Conservation (phyloP, 306 rosid genomes). For the Quercus glauca region DNA sequence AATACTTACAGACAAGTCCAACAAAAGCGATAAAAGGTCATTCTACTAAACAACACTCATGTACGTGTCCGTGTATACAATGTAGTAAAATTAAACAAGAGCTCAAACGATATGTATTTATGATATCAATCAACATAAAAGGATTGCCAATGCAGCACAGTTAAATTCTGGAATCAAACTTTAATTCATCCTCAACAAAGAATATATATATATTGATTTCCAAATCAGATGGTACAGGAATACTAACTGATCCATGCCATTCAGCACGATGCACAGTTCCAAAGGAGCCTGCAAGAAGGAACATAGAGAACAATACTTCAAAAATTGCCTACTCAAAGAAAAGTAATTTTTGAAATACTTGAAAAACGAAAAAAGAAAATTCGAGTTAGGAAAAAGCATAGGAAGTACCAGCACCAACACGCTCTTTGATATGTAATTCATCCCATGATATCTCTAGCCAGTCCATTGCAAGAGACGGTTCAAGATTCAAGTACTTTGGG, state of each 20-base stretch:
- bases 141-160: not conserved
- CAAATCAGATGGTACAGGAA: not conserved
- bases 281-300: constrained; percentile 68
- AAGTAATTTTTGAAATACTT: not conserved
- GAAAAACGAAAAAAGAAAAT: not conserved
- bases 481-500: constrained; percentile 71
- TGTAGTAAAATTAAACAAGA: not conserved
- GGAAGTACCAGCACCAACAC: constrained; percentile 88
- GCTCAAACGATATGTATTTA: not conserved
- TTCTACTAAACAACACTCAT: constrained; percentile 1
- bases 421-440: constrained; percentile 78
- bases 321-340: constrained; percentile 1
- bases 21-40: not conserved
- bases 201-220: not conserved
- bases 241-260: constrained; percentile 97
- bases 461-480: constrained; percentile 98
- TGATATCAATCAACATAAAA: not conserved
- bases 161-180: not conserved
- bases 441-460: constrained; percentile 99
- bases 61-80: not conserved
- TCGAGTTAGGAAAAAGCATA: constrained; percentile 12
- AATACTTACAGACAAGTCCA: not conserved
- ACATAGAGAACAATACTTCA: constrained; percentile 7
- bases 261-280: constrained; percentile 98
- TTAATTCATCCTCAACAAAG: not conserved